Percentiles rank a stretch among this genome's conserved stretches.
phyloP scores from a whole-genome alignment of 2,329 filamentous ascomycete genomes.

The Penicillium sp. region DNA sequence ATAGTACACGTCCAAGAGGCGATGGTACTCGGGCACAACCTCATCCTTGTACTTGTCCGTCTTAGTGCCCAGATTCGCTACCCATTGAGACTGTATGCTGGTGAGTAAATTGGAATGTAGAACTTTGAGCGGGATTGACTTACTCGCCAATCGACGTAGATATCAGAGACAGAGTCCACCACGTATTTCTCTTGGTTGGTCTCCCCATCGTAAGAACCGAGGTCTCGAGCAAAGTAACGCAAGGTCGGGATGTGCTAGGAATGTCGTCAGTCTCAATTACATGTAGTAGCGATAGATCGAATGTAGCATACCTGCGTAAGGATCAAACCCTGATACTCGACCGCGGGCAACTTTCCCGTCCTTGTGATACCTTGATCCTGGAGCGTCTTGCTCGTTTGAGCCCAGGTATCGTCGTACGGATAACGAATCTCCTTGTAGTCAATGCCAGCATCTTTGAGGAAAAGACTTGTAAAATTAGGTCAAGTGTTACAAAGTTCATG shows the following conservation, averaged over 20 bases:
- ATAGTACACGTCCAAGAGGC: slow-evolving; percentile 31
- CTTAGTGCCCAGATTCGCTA: not conserved
- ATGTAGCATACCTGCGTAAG: slow-evolving; percentile 22
- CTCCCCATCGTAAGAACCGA: slow-evolving; percentile 38
- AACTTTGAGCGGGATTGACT: slow-evolving; percentile 6
- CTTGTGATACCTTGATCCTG: slow-evolving; percentile 23
- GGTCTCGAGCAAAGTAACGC: slow-evolving; percentile 37
- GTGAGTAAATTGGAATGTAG: no score
- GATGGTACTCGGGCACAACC: slow-evolving; percentile 31
- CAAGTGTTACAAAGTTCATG: no score
- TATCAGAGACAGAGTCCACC: slow-evolving; percentile 38
- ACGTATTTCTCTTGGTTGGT: slow-evolving; percentile 39
- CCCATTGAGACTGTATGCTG: not conserved
- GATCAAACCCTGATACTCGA: slow-evolving; percentile 37
- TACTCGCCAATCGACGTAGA: slow-evolving; percentile 44
- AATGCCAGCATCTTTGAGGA: slow-evolving; percentile 29
- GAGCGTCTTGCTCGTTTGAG: slow-evolving; percentile 25
- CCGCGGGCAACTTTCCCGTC: slow-evolving; percentile 36
- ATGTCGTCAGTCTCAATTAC: no score
- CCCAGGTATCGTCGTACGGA: slow-evolving; percentile 29
- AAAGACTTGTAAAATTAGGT: slow-evolving; percentile 17
- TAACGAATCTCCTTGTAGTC: slow-evolving; percentile 30
- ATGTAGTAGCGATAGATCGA: no score
- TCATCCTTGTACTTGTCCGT: slow-evolving; percentile 34
- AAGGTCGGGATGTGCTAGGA: slow-evolving; percentile 33